Evolutionary conservation across 306 rosid genomes (phyloP).

Genomic region (Mucuna pruriens): DNA sequence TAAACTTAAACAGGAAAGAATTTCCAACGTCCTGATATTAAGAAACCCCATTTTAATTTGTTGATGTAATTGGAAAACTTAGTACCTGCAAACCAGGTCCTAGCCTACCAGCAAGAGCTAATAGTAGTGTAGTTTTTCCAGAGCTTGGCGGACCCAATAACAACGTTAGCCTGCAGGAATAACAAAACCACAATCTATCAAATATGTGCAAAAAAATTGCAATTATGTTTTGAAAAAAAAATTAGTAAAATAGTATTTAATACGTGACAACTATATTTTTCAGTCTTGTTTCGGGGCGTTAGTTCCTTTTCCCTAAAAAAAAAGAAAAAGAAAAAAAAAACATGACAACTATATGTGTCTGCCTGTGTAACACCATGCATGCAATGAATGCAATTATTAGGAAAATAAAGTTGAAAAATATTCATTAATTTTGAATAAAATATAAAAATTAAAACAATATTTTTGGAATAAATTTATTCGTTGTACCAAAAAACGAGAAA

Average conservation of each 20-base stretch:
- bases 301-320: not conserved
- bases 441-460: not conserved
- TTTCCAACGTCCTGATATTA: not conserved
- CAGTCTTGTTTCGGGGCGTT: not conserved
- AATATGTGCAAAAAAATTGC: not conserved
- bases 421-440: not conserved
- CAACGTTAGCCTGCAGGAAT: conserved; percentile 73
- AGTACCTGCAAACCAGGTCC: conserved; percentile 89
- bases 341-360: not conserved
- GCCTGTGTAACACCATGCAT: not conserved
- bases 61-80: not conserved
- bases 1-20: conserved; percentile 9
- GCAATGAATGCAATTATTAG: not conserved
- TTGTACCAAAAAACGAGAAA: not conserved
- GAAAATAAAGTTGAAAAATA: not conserved
- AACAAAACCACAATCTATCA: conserved; percentile 12
- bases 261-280: not conserved
- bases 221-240: not conserved
- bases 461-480: not conserved
- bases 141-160: conserved; percentile 98
- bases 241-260: not conserved
- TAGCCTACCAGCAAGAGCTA: conserved; percentile 96
- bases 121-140: conserved; percentile 85
- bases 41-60: conserved; percentile 1
- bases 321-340: too few species aligned